Base-by-base conservation (phyloP, 2,329 filamentous ascomycete genomes). In the Alternaria conjuncta region DNA sequence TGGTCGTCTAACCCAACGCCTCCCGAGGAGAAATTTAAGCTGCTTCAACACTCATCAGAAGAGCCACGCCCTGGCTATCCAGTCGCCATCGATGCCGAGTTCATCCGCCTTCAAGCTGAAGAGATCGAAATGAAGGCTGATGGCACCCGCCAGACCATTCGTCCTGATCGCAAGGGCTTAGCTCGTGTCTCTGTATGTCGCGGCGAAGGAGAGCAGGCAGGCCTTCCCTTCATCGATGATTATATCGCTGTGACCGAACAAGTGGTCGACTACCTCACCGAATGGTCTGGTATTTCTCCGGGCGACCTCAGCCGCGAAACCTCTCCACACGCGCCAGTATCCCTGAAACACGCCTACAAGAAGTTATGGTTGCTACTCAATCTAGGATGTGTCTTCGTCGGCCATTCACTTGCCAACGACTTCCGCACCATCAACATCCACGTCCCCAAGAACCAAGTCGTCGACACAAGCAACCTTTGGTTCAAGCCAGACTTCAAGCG, bases 351-450 rank as follows among this genome's bases (percentile, higher is more conserved):
- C 61, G 94, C 93, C 1, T 99, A 98, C 85, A 99, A 99, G 82
- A 97, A 97, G 79, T 89, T 99, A 28, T 99, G 96, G 96, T 88
- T 98, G 15, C 86, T 99, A 18, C 87, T 99, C 30, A 99, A 99
- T 76, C 86, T 98, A 0, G 96, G 96, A 51, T 97, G 94, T 81
- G 89, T 92, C 66, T 99, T 99, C 78, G 87, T 99, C 6, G 96
- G 96, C 3, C 96, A 99, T 75, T 95, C 95, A 5, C 85, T 99
- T 45, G 93, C 93, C 70, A 95, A 96, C 71, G 96, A 99, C 80
- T 98, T 99, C 82, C 93, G 96, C 57, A 97, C 97, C 60, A 97
- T 97, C 81, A 99, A 99, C 79, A 97, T 99, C 60, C 93, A 97
- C 78, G 92, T 99, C 0, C 96, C 96, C 2, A 92, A 91, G 76